phyloP scores from a whole-genome alignment of 2,329 filamentous ascomycete species.

The Nemania serpens region DNA sequence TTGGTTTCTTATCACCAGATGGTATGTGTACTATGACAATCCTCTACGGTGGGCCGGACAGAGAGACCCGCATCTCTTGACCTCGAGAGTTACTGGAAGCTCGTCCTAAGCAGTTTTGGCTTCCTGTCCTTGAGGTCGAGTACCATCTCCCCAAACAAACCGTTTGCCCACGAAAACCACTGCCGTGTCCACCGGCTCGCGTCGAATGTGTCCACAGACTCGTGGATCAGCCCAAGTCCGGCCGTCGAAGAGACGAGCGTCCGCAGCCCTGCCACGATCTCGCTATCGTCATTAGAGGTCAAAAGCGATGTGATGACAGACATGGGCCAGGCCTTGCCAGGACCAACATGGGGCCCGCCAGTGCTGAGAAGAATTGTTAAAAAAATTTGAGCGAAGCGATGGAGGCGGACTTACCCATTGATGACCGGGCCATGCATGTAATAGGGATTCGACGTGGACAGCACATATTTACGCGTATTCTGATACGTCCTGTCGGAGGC shows the following conservation, averaged over 20 bases:
- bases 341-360: conserved; percentile 58
- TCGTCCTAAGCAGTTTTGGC: conserved; percentile 63
- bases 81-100: conserved; percentile 48
- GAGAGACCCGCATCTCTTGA: background rate
- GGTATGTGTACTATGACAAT: conserved; percentile 1
- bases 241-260: conserved; percentile 41
- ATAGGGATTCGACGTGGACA: conserved; percentile 74
- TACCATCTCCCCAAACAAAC: conserved; percentile 44
- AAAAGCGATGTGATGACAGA: conserved; percentile 77
- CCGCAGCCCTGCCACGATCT: conserved; percentile 44
- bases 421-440: conserved; percentile 61
- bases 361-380: conserved; percentile 38
- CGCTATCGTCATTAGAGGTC: conserved; percentile 54
- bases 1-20: background rate
- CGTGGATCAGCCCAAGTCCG: conserved; percentile 48
- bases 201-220: conserved; percentile 48
- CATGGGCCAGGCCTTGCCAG: conserved; percentile 87
- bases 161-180: conserved; percentile 47
- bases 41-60: background rate
- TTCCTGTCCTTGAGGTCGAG: conserved; percentile 67
- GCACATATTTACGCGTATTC: conserved; percentile 77
- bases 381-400: conserved; percentile 14
- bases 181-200: conserved; percentile 45
- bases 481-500: conserved; percentile 64
- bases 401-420: conserved; percentile 47